phyloP scores from a whole-genome alignment of 352 stramenopile genomes.

The Phytophthora pinifolia region DNA sequence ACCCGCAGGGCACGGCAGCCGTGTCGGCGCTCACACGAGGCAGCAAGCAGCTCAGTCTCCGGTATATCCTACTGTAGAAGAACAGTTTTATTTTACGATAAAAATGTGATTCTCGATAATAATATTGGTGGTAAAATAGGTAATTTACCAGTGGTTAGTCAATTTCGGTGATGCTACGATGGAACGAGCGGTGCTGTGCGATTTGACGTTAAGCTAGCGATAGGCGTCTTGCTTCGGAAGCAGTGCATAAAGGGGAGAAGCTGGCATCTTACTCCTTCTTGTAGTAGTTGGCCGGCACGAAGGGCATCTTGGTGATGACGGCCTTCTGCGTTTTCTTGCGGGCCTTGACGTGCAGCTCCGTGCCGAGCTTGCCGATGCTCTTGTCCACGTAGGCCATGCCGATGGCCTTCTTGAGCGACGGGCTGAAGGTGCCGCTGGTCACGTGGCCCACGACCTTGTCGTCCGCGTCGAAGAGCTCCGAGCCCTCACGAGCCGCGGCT shows the following conservation, averaged over 20 bases:
- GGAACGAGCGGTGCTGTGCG: neutral
- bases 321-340: conserved; percentile 94
- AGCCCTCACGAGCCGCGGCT: conserved; percentile 91
- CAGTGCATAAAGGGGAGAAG: conserved; percentile 20
- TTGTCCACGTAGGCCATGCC: conserved; percentile 99
- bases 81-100: neutral
- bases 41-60: conserved; percentile 72
- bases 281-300: conserved; percentile 97
- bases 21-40: conserved; percentile 34
- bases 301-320: conserved; percentile 98
- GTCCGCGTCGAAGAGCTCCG: conserved; percentile 91
- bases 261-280: conserved; percentile 64
- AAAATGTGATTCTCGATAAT: too few relatives aligned
- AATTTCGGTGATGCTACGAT: conserved; percentile 1
- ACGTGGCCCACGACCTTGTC: conserved; percentile 89
- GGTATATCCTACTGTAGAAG: conserved; percentile 64
- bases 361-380: conserved; percentile 89
- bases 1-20: conserved; percentile 42
- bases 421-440: conserved; percentile 97
- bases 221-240: conserved; percentile 11
- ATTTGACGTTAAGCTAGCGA: neutral
- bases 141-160: conserved; percentile 9
- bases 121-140: too few relatives aligned
- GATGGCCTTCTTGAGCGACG: conserved; percentile 95
- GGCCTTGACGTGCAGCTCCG: conserved; percentile 94